Conservation (phyloP, 768 basidiomycete genomes). For the Trametes maxima region DNA sequence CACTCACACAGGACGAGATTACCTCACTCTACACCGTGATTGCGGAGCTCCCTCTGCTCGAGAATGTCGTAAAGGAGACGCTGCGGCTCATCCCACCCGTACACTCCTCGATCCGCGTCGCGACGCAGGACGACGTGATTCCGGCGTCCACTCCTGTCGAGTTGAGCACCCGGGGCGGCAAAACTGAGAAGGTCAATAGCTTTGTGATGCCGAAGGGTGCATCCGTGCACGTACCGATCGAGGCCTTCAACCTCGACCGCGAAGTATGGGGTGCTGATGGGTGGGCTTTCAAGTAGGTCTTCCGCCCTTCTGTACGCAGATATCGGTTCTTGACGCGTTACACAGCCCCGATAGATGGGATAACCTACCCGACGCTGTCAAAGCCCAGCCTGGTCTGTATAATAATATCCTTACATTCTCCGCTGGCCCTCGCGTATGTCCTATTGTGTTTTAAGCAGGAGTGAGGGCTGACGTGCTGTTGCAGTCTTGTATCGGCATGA, state of each 20-base stretch:
- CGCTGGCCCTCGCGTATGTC: slow-evolving; percentile 75
- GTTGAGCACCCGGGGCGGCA: slow-evolving; percentile 45
- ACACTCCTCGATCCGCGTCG: slow-evolving; percentile 79
- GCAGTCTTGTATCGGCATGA: slow-evolving; percentile 82
- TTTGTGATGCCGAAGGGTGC: slow-evolving; percentile 66
- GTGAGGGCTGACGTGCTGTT: not conserved
- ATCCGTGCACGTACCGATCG: slow-evolving; percentile 76
- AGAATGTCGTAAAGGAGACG: slow-evolving; percentile 76
- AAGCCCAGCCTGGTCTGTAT: slow-evolving; percentile 70
- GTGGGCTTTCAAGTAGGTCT: slow-evolving; percentile 73
- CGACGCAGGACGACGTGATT: slow-evolving; percentile 75
- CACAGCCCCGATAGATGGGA: slow-evolving; percentile 82
- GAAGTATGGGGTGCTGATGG: slow-evolving; percentile 80
- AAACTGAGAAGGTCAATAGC: slow-evolving; percentile 41
- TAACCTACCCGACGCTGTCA: slow-evolving; percentile 67
- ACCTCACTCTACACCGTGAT: slow-evolving; percentile 59
- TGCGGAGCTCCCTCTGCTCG: slow-evolving; percentile 65
- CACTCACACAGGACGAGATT: slow-evolving; percentile 66
- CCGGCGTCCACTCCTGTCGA: slow-evolving; percentile 70
- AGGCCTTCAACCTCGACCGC: slow-evolving; percentile 79
- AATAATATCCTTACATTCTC: slow-evolving; percentile 77
- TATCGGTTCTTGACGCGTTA: not conserved
- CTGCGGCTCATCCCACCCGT: slow-evolving; percentile 81
- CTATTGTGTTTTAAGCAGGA: not conserved
- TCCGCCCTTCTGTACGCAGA: not conserved